Conservation (phyloP, 768 basidiomycete species). For the Agrocybe chaxingu region DNA sequence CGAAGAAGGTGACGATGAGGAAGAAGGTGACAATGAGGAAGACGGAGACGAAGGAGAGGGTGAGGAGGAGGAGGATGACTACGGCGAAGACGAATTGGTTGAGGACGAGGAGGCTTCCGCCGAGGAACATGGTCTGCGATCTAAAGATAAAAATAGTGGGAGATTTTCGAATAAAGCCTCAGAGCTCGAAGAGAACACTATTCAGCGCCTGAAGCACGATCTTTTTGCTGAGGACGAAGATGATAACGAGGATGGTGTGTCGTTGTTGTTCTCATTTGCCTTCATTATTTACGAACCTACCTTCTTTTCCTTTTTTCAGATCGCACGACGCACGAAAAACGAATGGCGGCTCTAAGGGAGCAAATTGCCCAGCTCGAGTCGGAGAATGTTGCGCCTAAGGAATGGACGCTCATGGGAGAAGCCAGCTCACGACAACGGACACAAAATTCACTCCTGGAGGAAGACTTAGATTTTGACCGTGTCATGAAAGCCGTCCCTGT, state of each 20-base stretch:
- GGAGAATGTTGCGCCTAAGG: constrained; percentile 84
- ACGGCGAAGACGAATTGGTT: constrained; percentile 15
- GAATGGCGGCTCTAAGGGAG: constrained; percentile 66
- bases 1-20: constrained; percentile 31
- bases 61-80: constrained; percentile 15
- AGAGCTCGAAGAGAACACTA: constrained; percentile 34
- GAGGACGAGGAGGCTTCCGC: constrained; percentile 43
- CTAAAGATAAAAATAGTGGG: constrained; percentile 15
- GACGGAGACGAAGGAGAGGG: constrained; percentile 23
- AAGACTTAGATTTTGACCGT: constrained; percentile 94
- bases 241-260: constrained; percentile 28
- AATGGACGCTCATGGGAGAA: constrained; percentile 93
- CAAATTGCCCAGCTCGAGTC: constrained; percentile 82
- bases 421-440: constrained; percentile 80
- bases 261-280: not conserved
- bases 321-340: constrained; percentile 76
- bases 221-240: constrained; percentile 76
- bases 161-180: constrained; percentile 21
- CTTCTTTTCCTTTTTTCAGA: constrained; percentile 30
- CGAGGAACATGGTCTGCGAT: constrained; percentile 49
- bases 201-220: constrained; percentile 72
- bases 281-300: too few relatives aligned
- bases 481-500: constrained; percentile 83
- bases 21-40: constrained; percentile 26
- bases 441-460: constrained; percentile 86